phyloP scores from a whole-genome alignment of 176 grass and related monocot species.

The Zoysia japonica region DNA sequence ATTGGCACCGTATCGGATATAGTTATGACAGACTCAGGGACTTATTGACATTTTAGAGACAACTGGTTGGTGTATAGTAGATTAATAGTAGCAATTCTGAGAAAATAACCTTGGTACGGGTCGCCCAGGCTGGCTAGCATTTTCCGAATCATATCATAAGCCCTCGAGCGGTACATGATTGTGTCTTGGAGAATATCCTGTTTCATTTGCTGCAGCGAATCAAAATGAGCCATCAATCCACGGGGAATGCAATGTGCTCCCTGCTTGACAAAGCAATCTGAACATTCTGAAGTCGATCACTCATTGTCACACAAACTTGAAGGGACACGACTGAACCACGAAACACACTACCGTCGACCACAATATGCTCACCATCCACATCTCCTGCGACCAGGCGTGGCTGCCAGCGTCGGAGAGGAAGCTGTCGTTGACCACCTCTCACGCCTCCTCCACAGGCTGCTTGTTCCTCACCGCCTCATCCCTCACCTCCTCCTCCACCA shows the following conservation, averaged over 20 bases:
- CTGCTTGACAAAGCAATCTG: neutral
- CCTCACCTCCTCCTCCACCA: slow-evolving; percentile 36
- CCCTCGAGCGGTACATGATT: slow-evolving; percentile 76
- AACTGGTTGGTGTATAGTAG: too few relatives aligned
- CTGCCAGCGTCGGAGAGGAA: slow-evolving; percentile 66
- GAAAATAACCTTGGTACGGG: slow-evolving; percentile 85
- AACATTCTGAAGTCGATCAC: neutral
- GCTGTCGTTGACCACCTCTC: slow-evolving; percentile 87
- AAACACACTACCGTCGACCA: neutral
- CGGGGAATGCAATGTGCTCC: neutral
- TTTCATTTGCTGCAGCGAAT: slow-evolving; percentile 70
- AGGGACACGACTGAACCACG: neutral
- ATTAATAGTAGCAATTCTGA: too few relatives aligned
- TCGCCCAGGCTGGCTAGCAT: slow-evolving; percentile 92
- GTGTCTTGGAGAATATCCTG: slow-evolving; percentile 67
- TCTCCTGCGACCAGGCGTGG: slow-evolving; percentile 71
- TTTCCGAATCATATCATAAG: slow-evolving; percentile 75
- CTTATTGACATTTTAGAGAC: too few relatives aligned
- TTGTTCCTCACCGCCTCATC: slow-evolving; percentile 64
- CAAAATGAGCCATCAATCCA: slow-evolving; percentile 29
- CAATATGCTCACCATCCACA: slow-evolving; percentile 66
- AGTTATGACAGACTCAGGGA: too few relatives aligned
- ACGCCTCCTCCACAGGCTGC: slow-evolving; percentile 84
- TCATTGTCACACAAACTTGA: slow-evolving; percentile 8
- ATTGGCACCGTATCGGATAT: too few relatives aligned